Base-by-base conservation (phyloP, 2,329 filamentous ascomycete genomes). In the Anthostomella pinea region DNA sequence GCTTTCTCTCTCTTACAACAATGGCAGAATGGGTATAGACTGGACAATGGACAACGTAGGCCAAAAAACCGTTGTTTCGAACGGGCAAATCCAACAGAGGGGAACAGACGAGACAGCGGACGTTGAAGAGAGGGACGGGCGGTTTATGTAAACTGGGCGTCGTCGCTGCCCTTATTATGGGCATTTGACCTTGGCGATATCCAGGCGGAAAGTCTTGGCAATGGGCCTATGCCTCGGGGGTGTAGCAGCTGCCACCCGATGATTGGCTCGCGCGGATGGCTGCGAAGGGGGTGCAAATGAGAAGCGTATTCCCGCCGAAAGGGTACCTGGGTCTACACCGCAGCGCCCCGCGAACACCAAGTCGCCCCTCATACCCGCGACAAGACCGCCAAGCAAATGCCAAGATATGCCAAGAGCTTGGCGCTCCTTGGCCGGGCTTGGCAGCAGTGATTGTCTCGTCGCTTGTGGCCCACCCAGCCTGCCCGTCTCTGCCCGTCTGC, bases 131-230 rank as follows among this genome's bases (percentile, higher is more conserved):
- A 46, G 51, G 49, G 53, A 51, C 33, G 53, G 33, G 41, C 35
- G 41, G 53, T 56, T 55, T 55, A 57, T 57, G 53, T 57, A 55
- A 56, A 55, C 51, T 38, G 41, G 46, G 46, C 40, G 53, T 44
- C 38, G 43, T 51, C 43, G 33, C 39, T 46, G 41, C 53, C 49
- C 53, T 56, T 53, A 52, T 49, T 56, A 51, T 54, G 54, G 52
- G 40, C 39, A 46, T 53, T 55, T 48, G 49, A 51, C 44, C 54
- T 55, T 54, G 49, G 48, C 51, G 47, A 52, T 58, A 48, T 44
- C 47, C 45, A 58, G 50, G 55, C 55, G 55, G 55, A 57, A 58
- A 56, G 45, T 55, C 54, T 57, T 58, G 55, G 55, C 55, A 48
- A 40, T 46, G 48, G 47, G 48, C 45, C 53, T 46, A 35, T 58